phyloP scores from a whole-genome alignment of 2,329 filamentous ascomycete species.

The Fusarium tanahbumbuense region DNA sequence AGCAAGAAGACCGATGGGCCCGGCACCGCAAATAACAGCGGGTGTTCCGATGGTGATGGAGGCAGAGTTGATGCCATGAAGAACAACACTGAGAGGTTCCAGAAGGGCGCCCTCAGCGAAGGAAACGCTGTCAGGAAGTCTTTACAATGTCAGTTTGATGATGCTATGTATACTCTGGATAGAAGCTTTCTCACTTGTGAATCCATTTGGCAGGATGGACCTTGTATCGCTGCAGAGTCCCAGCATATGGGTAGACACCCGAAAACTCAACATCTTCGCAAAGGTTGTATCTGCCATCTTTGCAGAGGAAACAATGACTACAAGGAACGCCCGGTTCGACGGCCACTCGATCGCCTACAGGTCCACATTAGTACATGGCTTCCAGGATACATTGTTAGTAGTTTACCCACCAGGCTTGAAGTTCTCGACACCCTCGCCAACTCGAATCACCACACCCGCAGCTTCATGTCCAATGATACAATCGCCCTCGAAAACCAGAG shows the following conservation, averaged over 20 bases:
- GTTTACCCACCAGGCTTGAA: slow-evolving; percentile 57
- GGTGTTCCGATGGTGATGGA: slow-evolving; percentile 66
- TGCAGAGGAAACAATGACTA: slow-evolving; percentile 68
- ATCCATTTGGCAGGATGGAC: slow-evolving; percentile 70
- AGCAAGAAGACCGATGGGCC: slow-evolving; percentile 71
- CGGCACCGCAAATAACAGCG: slow-evolving; percentile 70
- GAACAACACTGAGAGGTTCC: slow-evolving; percentile 71
- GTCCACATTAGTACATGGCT: slow-evolving; percentile 6
- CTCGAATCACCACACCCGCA: slow-evolving; percentile 68
- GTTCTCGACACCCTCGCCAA: slow-evolving; percentile 64
- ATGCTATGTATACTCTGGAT: not conserved
- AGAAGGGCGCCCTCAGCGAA: slow-evolving; percentile 71
- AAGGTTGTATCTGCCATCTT: slow-evolving; percentile 71
- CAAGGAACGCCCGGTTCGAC: slow-evolving; percentile 76
- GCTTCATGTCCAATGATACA: slow-evolving; percentile 75
- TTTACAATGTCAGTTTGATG: slow-evolving; percentile 28
- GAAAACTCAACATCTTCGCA: slow-evolving; percentile 71
- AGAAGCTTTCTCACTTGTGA: slow-evolving; percentile 55
- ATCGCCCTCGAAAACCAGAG: slow-evolving; percentile 70
- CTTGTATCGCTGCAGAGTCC: slow-evolving; percentile 71
- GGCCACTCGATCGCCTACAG: slow-evolving; percentile 70
- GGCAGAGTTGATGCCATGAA: slow-evolving; percentile 68
- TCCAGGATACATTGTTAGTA: too few relatives aligned
- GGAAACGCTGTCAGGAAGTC: slow-evolving; percentile 65
- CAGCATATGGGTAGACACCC: slow-evolving; percentile 70